Evolutionary conservation across 805 yeast genomes (phyloP).

Genomic region (Torulaspora microellipsoides): DNA sequence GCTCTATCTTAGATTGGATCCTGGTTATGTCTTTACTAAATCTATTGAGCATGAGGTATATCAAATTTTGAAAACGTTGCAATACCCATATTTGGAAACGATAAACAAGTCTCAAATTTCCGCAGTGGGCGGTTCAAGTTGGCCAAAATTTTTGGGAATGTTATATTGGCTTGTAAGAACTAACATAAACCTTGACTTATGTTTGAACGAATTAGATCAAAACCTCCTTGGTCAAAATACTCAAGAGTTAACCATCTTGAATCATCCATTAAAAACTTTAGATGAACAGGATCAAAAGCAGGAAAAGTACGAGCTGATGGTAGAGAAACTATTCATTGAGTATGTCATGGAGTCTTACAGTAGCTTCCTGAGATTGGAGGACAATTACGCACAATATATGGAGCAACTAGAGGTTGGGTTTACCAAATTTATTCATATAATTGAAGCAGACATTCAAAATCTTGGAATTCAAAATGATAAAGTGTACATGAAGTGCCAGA

Average conservation of each 20-base stretch:
- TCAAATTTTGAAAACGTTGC: conserved; percentile 55
- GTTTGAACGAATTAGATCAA: conserved; percentile 21
- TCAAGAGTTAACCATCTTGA: conserved; percentile 28
- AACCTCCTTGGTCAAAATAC: conserved; percentile 26
- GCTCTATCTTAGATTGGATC: conserved; percentile 72
- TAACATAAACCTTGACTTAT: conserved; percentile 41
- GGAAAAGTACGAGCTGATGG: conserved; percentile 35
- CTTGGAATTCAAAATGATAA: conserved; percentile 40
- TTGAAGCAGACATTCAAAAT: conserved; percentile 43
- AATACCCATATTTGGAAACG: conserved; percentile 76
- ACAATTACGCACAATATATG: conserved; percentile 53
- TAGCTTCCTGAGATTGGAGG: conserved; percentile 59
- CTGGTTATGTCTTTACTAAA: conserved; percentile 63
- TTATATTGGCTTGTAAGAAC: conserved; percentile 74
- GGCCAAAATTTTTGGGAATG: conserved; percentile 82
- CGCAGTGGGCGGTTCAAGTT: conserved; percentile 86
- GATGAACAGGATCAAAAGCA: conserved; percentile 33
- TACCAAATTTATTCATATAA: conserved; percentile 45
- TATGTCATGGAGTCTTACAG: conserved; percentile 66
- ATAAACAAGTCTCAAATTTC: conserved; percentile 81
- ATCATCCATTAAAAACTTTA: conserved; percentile 22
- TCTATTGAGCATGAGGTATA: conserved; percentile 75
- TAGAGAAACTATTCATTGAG: conserved; percentile 46
- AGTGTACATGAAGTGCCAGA: conserved; percentile 39
- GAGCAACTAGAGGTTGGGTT: conserved; percentile 55